These are phyloP conservation scores for Licmophora abbreviata DNA, from an alignment of 108 stramenopile species.

Conservation along the genomic window DNA sequence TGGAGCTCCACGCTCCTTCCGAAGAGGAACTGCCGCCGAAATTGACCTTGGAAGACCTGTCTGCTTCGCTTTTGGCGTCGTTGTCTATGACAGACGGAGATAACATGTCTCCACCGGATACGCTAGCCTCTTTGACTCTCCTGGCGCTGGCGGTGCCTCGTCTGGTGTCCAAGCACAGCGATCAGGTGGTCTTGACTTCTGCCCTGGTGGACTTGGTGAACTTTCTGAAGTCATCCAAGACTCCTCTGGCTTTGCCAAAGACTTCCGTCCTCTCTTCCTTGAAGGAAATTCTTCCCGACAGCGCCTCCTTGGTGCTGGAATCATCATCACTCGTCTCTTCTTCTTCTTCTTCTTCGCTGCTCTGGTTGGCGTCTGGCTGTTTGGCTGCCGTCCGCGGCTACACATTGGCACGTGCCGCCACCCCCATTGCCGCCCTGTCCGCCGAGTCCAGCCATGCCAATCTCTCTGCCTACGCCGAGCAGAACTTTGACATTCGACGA, in stretches of 20 bases:
- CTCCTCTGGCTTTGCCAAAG: not conserved
- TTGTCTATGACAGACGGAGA: not conserved
- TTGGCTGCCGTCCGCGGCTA: constrained; percentile 1
- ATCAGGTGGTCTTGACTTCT: not conserved
- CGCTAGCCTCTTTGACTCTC: constrained; percentile 1
- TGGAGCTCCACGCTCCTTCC: constrained; percentile 2
- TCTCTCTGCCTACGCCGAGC: constrained; percentile 20
- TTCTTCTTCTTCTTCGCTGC: not conserved
- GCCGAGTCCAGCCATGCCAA: constrained; percentile 15
- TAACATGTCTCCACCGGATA: not conserved
- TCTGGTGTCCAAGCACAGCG: not conserved
- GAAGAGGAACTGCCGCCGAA: not conserved
- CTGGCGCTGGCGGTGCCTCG: not conserved
- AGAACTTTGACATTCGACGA: constrained; percentile 33
- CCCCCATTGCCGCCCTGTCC: constrained; percentile 30
- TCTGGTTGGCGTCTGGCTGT: not conserved
- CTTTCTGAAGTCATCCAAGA: not conserved
- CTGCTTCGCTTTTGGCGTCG: constrained; percentile 5
- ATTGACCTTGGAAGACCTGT: no score
- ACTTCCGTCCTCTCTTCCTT: not conserved
- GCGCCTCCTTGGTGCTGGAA: not conserved
- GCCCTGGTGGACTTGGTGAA: not conserved
- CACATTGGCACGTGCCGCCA: not conserved
- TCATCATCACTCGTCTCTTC: not conserved
- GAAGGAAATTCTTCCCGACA: no score